Evolutionary conservation across 2,329 filamentous ascomycete species (phyloP), one percentile per base, ranked within the genome.

Genomic region (Cercospora janseana): DNA sequence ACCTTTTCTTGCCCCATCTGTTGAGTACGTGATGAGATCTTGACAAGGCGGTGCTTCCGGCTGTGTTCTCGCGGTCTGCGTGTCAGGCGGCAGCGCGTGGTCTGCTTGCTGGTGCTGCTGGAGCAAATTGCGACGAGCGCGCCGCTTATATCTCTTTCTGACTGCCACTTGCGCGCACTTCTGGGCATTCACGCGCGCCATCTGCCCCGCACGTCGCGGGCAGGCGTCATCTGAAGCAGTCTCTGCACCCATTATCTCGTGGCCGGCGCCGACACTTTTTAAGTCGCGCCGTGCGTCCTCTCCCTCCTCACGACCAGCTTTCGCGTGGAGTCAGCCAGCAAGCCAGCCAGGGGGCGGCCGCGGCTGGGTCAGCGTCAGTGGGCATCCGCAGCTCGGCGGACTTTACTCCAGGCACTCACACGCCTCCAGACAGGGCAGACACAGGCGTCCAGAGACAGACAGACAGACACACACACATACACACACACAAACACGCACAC

Each of bases 231-330:
- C 49, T 38, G 44, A 46, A 38, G 37, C 44, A 28, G 4, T 21
- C 43, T 51, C 49, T 49, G 48, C 52, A 52, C 52, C 18, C 4
- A 32, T 44, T 41, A 40, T 28, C 28, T 38, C 49, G 43, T 42
- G 35, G 49, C 46, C 55, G 49, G 47, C 52, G 26, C 27, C 54
- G 51, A 56, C 55, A 52, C n/a, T n/a, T 44, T 49, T 55, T 56
- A 58, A 60, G 57, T 60, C 57, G 57, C 49, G 55, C 47, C 55
- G 52, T 52, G 55, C 45, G 45, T 40, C 47, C 42, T 54, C 48
- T 45, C 26, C 46, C 23, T 49, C 46, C 37, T 35, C 44, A 46
- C 40, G 16, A 20, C 44, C 46, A 40, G 44, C 46, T 26, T 32
- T 47, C 21, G 48, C 24, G 45, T 42, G 49, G 42, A 45, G 37